Base-by-base conservation (phyloP, 2,329 filamentous ascomycete species). In the Cryoendolithus antarcticus region DNA sequence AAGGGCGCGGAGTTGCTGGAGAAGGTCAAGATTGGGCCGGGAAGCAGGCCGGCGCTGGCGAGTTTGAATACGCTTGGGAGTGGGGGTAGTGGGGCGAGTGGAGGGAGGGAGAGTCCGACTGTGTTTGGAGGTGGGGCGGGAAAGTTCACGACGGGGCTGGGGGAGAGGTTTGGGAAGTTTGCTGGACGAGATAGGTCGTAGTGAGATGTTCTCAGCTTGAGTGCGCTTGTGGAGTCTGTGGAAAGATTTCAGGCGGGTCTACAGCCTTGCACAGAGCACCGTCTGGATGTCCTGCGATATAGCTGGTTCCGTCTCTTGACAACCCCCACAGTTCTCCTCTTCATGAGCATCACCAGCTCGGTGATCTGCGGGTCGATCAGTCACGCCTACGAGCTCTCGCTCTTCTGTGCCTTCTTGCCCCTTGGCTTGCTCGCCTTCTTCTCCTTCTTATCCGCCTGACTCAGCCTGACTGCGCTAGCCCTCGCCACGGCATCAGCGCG, bases 1-100 rank as follows among this genome's bases (percentile, higher is more conserved):
- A 93, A 93, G 57, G 91, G 89, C 0, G 86, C 88, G 0, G 69
- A 85, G 31, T 59, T 98, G 45, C 62, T 98, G n/a, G 89, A 96
- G 65, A 98, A 98, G 82, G 58, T 62, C 32, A 35, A 21, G 21
- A 30, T 40, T 32, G 38, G 19, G 8, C 8, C 34, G 6, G 9
- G 38, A 33, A 33, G 13, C 19, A 35, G 38, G 19, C 35, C 29
- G 13, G 28, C 38, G 13, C 21, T 40, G 34, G 38, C 33, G 4
- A 36, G 38, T 33, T 6, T 40, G n/a, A 36, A 24, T 13, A 40
- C 38, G 19, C 38, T 40, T 11, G n/a, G 30, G n/a, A 34, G 38
- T n/a, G 28, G 34, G 32, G 32, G 32, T 4, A 30, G 33, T 7
- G 32, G 37, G 32, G 38, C 33, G 3, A 32, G 19, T 27, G 21